These are phyloP conservation scores for Cadophora sp. DNA, from an alignment of 2,329 filamentous ascomycete species.

Conservation along the genomic window DNA sequence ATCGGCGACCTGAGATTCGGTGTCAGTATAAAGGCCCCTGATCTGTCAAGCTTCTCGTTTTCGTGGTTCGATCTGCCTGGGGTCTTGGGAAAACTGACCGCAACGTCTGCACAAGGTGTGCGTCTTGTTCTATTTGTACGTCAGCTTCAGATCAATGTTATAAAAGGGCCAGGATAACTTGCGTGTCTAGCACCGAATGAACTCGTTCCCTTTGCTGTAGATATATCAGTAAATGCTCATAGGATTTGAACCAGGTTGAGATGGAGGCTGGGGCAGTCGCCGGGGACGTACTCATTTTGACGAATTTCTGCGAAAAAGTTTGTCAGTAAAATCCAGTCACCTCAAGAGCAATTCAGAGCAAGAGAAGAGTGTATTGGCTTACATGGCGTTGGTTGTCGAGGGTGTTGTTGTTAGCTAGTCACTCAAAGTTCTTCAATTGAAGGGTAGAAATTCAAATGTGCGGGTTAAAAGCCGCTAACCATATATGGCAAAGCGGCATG, in stretches of 20 bases:
- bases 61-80: background rate
- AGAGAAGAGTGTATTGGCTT: background rate
- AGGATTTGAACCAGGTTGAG: slow-evolving; percentile 1
- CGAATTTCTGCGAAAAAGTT: slow-evolving; percentile 31
- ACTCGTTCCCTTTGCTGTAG: slow-evolving; percentile 44
- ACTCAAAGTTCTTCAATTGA: background rate
- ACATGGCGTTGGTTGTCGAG: slow-evolving; percentile 5
- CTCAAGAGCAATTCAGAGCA: background rate
- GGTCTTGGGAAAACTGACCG: slow-evolving; percentile 41
- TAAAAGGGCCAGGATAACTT: background rate
- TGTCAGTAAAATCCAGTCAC: slow-evolving; percentile 18
- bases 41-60: background rate
- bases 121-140: slow-evolving; percentile 42
- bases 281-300: slow-evolving; percentile 44
- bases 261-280: background rate
- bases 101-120: slow-evolving; percentile 47
- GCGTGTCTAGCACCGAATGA: slow-evolving; percentile 43
- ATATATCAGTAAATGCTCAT: slow-evolving; percentile 30
- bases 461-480: too few relatives aligned
- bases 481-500: too few relatives aligned
- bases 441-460: too few relatives aligned
- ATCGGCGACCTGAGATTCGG: slow-evolving; percentile 76
- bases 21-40: slow-evolving; percentile 34
- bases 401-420: background rate
- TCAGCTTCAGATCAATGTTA: slow-evolving; percentile 1